Percentiles rank a stretch among this genome's conserved stretches.
phyloP scores from a whole-genome alignment of 371 early-diverging fungal species.

The Parasitella parasitica region DNA sequence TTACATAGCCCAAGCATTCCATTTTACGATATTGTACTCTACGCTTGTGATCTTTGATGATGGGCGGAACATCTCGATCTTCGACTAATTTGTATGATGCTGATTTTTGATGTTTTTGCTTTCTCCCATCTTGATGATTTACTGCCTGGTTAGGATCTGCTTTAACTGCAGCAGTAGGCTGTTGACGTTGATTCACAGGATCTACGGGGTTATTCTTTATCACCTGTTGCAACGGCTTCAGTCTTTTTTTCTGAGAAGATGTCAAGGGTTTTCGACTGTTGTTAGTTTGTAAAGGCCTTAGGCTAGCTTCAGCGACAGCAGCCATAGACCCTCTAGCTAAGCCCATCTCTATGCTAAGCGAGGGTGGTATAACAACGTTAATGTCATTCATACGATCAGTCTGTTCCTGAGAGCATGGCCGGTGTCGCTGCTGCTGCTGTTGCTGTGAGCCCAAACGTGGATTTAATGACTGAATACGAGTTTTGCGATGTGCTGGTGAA shows the following conservation, averaged over 20 bases:
- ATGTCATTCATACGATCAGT: not conserved
- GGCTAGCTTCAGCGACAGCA: not conserved
- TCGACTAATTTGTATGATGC: constrained; percentile 7
- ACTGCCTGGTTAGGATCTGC: not conserved
- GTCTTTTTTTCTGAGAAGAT: not conserved
- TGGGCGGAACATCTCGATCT: constrained; percentile 10
- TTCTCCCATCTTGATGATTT: not conserved
- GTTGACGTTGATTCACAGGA: not conserved
- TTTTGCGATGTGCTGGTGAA: not conserved
- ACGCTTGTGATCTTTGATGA: constrained; percentile 11
- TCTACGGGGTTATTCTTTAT: not conserved
- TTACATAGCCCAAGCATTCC: constrained; percentile 16
- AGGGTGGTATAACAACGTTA: not conserved
- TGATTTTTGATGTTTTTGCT: not conserved
- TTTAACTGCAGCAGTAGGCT: not conserved
- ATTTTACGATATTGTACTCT: constrained; percentile 2
- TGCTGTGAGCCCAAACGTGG: not conserved
- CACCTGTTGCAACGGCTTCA: not conserved
- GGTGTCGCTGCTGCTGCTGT: not conserved
- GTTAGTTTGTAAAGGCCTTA: not conserved
- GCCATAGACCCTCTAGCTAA: not conserved
- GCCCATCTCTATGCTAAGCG: not conserved
- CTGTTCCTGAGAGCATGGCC: not conserved
- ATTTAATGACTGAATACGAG: not conserved
- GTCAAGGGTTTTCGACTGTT: not conserved